Conservation (phyloP, 768 basidiomycete species). For the Clitopilus hobsonii region DNA sequence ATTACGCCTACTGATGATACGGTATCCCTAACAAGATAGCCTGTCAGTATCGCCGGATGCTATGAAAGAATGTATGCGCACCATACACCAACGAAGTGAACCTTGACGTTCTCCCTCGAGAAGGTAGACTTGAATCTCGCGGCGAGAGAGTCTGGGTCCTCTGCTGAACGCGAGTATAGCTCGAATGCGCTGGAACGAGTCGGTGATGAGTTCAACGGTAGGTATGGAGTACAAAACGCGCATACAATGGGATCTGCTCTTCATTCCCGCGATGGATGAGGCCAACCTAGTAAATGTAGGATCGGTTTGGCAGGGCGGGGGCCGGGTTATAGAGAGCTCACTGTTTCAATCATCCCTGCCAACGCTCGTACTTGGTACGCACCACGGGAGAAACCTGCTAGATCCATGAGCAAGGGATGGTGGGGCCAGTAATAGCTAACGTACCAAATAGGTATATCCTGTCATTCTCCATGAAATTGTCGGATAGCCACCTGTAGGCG, state of each 20-base stretch:
- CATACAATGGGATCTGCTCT: slow-evolving; percentile 35
- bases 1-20: slow-evolving; percentile 40
- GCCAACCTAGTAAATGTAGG: slow-evolving; percentile 27
- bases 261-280: slow-evolving; percentile 35
- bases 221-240: neutral
- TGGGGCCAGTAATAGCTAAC: neutral
- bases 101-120: slow-evolving; percentile 21
- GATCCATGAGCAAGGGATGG: neutral
- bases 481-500: slow-evolving; percentile 39
- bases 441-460: slow-evolving; percentile 36
- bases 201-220: neutral
- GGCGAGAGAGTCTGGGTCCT: slow-evolving; percentile 2
- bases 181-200: neutral
- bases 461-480: slow-evolving; percentile 33
- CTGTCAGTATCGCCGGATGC: neutral
- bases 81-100: slow-evolving; percentile 45
- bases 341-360: slow-evolving; percentile 39
- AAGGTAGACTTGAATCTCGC: slow-evolving; percentile 13
- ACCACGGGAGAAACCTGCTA: slow-evolving; percentile 42
- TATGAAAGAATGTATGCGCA: slow-evolving; percentile 9
- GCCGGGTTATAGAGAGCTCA: slow-evolving; percentile 5
- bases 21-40: slow-evolving; percentile 33
- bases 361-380: slow-evolving; percentile 41
- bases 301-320: neutral
- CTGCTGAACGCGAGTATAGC: neutral